These are phyloP conservation scores for Trifolium dubium DNA, from an alignment of 306 rosid species.

Conservation along the genomic window DNA sequence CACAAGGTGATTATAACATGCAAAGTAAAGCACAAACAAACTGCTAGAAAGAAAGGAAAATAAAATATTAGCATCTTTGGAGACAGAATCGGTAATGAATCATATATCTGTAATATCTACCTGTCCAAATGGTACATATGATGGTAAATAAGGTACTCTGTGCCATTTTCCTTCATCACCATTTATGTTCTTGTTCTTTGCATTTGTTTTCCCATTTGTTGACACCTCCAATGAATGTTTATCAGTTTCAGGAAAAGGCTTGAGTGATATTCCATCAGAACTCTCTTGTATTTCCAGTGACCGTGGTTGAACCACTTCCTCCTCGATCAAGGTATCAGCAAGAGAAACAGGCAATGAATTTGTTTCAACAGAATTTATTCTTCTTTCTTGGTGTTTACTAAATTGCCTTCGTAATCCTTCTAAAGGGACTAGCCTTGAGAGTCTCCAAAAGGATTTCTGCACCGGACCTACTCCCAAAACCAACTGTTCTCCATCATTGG, in stretches of 20 bases:
- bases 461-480: slow-evolving; percentile 98
- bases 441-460: slow-evolving; percentile 91
- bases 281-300: slow-evolving; percentile 95
- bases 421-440: slow-evolving; percentile 89
- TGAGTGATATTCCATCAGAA: slow-evolving; percentile 90
- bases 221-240: slow-evolving; percentile 52
- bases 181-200: slow-evolving; percentile 45
- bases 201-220: slow-evolving; percentile 56
- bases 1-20: slow-evolving; percentile 19
- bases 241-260: slow-evolving; percentile 69
- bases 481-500: slow-evolving; percentile 70
- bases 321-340: slow-evolving; percentile 62
- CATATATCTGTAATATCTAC: slow-evolving; percentile 46
- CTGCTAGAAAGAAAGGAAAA: background rate
- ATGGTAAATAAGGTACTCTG: slow-evolving; percentile 88
- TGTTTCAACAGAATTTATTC: slow-evolving; percentile 48
- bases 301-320: slow-evolving; percentile 76
- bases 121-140: slow-evolving; percentile 97
- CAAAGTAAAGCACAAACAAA: slow-evolving; percentile 10
- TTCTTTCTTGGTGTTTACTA: slow-evolving; percentile 57
- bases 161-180: slow-evolving; percentile 73
- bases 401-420: slow-evolving; percentile 74
- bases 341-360: slow-evolving; percentile 60
- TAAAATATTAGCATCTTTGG: background rate
- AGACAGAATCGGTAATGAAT: slow-evolving; percentile 15